Conservation (phyloP, 2,329 filamentous ascomycete species). For the Corynespora cassiicola region DNA sequence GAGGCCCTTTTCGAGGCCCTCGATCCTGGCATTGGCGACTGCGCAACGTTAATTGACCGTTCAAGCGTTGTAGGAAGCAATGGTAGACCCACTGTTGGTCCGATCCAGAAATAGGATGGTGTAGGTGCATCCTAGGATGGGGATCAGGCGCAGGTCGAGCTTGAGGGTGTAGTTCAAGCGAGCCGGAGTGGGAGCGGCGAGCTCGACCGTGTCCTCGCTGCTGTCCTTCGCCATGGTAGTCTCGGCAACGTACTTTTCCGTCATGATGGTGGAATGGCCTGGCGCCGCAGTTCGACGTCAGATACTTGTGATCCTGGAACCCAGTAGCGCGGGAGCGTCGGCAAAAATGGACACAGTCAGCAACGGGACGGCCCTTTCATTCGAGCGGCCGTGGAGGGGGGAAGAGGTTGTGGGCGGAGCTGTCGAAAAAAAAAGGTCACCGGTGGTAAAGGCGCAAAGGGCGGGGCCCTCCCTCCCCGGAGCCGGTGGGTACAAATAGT, state of each 20-base stretch:
- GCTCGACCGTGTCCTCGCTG: conserved; percentile 16
- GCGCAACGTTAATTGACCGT: conserved; percentile 9
- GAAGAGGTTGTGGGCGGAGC: no score
- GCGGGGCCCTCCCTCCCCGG: no score
- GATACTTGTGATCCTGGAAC: no score
- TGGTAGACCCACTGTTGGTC: conserved; percentile 64
- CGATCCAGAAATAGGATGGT: conserved; percentile 72
- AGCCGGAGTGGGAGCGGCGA: conserved; percentile 9
- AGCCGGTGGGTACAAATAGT: no score
- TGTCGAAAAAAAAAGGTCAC: no score
- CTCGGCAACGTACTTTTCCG: conserved; percentile 23
- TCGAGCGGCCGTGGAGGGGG: no score
- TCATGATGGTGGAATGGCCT: conserved; percentile 4
- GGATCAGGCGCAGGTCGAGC: conserved; percentile 66
- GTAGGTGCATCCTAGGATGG: conserved; percentile 72
- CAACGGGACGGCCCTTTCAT: no score
- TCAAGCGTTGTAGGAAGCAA: background rate
- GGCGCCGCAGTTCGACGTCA: no score
- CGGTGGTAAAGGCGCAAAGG: no score
- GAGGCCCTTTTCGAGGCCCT: conserved; percentile 63
- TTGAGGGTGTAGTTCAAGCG: conserved; percentile 66
- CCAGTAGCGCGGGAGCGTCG: no score
- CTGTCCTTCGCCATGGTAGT: conserved; percentile 15
- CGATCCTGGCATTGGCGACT: conserved; percentile 72
- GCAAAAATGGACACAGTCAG: no score